Evolutionary conservation across 1,139 yeast species (phyloP).

Genomic region (Blastobotrys elegans): DNA sequence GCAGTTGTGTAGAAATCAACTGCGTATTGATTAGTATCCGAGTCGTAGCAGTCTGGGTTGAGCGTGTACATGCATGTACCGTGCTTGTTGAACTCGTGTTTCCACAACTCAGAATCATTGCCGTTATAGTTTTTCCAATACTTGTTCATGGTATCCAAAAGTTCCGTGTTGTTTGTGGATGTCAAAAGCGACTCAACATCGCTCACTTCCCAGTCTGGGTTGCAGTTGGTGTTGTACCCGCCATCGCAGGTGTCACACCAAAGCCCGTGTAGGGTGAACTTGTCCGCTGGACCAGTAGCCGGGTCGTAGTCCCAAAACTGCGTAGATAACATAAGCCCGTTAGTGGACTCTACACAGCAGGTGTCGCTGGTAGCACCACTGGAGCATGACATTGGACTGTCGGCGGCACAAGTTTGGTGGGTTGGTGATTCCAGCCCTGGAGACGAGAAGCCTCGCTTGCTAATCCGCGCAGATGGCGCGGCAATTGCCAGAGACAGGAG

Average conservation of each 20-base stretch:
- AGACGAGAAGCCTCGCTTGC: constrained; percentile 5
- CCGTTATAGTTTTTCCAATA: constrained; percentile 81
- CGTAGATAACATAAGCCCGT: constrained; percentile 78
- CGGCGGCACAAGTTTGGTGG: constrained; percentile 42
- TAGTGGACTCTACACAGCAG: constrained; percentile 88
- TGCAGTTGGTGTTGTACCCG: constrained; percentile 71
- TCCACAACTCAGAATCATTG: constrained; percentile 73
- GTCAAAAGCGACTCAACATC: constrained; percentile 52
- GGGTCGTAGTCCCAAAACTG: constrained; percentile 95
- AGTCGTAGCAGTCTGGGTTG: constrained; percentile 61
- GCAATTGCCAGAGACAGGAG: background rate
- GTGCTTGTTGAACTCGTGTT: constrained; percentile 92
- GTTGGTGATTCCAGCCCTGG: constrained; percentile 5
- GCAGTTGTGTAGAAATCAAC: constrained; percentile 73
- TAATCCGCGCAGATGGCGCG: background rate
- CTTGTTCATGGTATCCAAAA: constrained; percentile 52
- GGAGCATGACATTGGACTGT: constrained; percentile 63
- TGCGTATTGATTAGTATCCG: constrained; percentile 51
- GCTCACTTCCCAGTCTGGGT: constrained; percentile 50
- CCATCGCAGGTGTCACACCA: constrained; percentile 87
- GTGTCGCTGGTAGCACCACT: constrained; percentile 35
- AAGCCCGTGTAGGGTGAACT: constrained; percentile 78
- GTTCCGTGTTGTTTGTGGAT: constrained; percentile 40
- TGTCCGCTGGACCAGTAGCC: constrained; percentile 68
- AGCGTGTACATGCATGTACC: constrained; percentile 88